Conservation (phyloP, 805 yeast genomes). For the Candida orba region DNA sequence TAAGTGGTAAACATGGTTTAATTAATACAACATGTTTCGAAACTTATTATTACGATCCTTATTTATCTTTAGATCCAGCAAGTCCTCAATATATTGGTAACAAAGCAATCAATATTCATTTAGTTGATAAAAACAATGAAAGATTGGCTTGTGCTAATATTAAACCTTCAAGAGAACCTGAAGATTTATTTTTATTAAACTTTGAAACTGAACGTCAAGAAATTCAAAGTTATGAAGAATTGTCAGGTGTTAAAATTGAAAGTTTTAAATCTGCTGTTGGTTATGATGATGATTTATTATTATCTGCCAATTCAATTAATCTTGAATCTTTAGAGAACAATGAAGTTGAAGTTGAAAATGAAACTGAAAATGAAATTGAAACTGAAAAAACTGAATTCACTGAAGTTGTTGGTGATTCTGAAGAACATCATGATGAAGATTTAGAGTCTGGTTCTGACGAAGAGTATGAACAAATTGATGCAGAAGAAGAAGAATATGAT, state of each 20-base stretch:
- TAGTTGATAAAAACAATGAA: conserved; percentile 37
- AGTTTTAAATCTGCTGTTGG: neutral
- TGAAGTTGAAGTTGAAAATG: neutral
- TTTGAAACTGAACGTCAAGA: conserved; percentile 21
- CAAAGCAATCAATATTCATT: conserved; percentile 49
- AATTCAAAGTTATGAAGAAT: conserved; percentile 20
- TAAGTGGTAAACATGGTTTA: conserved; percentile 72
- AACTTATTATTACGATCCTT: conserved; percentile 55
- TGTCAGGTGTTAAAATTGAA: conserved; percentile 17
- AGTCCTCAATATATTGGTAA: conserved; percentile 56
- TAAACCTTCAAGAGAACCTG: conserved; percentile 21
- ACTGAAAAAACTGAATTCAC: conserved; percentile 2
- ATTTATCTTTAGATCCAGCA: conserved; percentile 50
- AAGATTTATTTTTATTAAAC: conserved; percentile 22
- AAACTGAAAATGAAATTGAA: neutral
- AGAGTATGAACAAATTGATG: neutral
- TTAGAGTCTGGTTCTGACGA: neutral
- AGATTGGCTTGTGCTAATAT: conserved; percentile 61
- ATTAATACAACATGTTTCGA: conserved; percentile 66
- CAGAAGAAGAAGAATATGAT: neutral
- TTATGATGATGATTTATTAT: neutral
- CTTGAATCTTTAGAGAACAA: neutral
- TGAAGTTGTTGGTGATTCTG: neutral
- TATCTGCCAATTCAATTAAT: neutral
- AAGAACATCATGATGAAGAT: neutral